Evolutionary conservation across 306 rosid species (phyloP).

Genomic region (Inga leiocalycina): DNA sequence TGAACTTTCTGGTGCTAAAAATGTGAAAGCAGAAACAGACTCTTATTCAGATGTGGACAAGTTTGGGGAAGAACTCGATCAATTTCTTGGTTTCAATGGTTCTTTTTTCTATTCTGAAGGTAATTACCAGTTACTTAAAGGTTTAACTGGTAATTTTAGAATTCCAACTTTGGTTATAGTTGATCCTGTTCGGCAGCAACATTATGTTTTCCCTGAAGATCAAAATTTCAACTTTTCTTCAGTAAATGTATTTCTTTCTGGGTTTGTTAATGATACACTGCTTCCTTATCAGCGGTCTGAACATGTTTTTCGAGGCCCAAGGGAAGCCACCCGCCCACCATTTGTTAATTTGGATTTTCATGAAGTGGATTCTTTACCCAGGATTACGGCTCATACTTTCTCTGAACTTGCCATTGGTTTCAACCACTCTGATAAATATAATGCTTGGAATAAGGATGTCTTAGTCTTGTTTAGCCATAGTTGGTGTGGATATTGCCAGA

Average conservation of each 20-base stretch:
- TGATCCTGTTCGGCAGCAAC: constrained; percentile 79
- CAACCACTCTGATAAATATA: constrained; percentile 59
- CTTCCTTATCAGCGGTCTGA: constrained; percentile 70
- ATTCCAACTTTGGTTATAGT: constrained; percentile 78
- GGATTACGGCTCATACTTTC: constrained; percentile 64
- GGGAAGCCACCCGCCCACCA: constrained; percentile 70
- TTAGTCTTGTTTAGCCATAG: constrained; percentile 88
- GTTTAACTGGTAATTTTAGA: constrained; percentile 66
- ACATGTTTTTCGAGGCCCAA: constrained; percentile 49
- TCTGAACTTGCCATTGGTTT: constrained; percentile 67
- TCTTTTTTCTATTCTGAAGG: constrained; percentile 89
- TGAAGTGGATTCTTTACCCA: constrained; percentile 86
- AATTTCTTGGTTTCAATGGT: constrained; percentile 61
- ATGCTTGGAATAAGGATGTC: constrained; percentile 73
- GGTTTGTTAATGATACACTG: constrained; percentile 71
- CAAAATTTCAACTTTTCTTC: constrained; percentile 55
- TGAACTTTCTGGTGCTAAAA: constrained; percentile 41
- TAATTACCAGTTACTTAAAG: constrained; percentile 67
- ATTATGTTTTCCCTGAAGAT: constrained; percentile 66
- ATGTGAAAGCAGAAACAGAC: constrained; percentile 39
- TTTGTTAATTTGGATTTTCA: constrained; percentile 92
- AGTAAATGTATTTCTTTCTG: constrained; percentile 56
- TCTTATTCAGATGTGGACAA: constrained; percentile 40
- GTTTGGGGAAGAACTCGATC: constrained; percentile 45
- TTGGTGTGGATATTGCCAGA: constrained; percentile 95